Conservation (phyloP, 257 asterid species). For the Scutellaria minor region DNA sequence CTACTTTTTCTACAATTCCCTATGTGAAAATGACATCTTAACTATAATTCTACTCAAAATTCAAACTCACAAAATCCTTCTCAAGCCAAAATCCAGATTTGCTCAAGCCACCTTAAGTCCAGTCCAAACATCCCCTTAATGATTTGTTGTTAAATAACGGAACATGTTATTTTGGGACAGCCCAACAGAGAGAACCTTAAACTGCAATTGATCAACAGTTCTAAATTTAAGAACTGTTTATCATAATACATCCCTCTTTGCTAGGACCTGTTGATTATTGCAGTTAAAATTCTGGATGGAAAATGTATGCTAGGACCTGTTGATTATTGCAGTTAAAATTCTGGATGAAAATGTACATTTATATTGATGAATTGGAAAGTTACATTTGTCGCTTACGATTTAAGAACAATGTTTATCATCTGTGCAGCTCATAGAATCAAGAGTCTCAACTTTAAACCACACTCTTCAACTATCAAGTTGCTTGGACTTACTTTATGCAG, state of each 20-base stretch:
- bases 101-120: too few relatives aligned
- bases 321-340: neutral
- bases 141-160: neutral
- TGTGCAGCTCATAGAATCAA: slow-evolving; percentile 86
- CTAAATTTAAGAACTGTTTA: neutral
- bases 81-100: too few relatives aligned
- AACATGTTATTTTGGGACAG: neutral
- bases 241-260: neutral
- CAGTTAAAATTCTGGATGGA: neutral
- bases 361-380: neutral
- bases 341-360: neutral
- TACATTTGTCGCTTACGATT: neutral
- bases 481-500: slow-evolving; percentile 77
- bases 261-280: neutral
- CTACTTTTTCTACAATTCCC: too few relatives aligned
- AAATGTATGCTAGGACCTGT: neutral
- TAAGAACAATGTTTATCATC: slow-evolving; percentile 1
- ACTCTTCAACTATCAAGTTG: slow-evolving; percentile 70
- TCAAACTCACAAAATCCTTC: too few relatives aligned
- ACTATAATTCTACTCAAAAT: too few relatives aligned
- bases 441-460: slow-evolving; percentile 68
- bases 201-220: neutral
- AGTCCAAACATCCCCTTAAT: too few relatives aligned
- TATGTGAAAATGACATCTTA: too few relatives aligned
- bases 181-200: neutral